Conservation (phyloP, 805 yeast species). For the Candida methanosorbosa region DNA sequence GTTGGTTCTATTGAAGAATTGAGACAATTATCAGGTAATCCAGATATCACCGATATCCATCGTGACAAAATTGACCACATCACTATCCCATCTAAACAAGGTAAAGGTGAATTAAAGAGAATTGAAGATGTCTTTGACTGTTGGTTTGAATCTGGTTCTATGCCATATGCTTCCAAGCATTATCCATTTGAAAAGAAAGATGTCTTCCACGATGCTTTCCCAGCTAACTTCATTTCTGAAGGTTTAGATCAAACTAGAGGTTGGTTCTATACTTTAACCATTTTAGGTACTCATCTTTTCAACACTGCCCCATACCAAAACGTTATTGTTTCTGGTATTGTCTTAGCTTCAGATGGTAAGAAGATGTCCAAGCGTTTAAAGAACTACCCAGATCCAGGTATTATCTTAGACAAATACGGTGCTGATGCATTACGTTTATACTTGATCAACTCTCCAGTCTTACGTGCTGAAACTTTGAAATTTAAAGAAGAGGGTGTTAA, state of each 20-base stretch:
- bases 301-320: conserved; percentile 89
- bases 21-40: conserved; percentile 72
- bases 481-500: conserved; percentile 99
- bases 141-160: conserved; percentile 99
- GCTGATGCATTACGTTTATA: conserved; percentile 96
- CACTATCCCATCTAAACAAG: conserved; percentile 86
- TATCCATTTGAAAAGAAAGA: conserved; percentile 90
- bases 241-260: conserved; percentile 99
- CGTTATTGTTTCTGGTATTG: conserved; percentile 94
- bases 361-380: conserved; percentile 98
- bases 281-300: conserved; percentile 91
- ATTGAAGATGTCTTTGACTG: conserved; percentile 98
- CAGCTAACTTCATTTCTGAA: conserved; percentile 96
- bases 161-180: conserved; percentile 97
- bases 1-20: conserved; percentile 87
- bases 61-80: conserved; percentile 87
- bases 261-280: conserved; percentile 97
- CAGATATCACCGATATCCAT: conserved; percentile 81
- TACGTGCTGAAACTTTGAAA: conserved; percentile 92
- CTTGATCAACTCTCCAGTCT: conserved; percentile 93
- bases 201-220: conserved; percentile 65
- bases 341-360: conserved; percentile 95
- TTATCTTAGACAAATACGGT: conserved; percentile 81
- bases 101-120: conserved; percentile 83
- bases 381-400: conserved; percentile 92